phyloP scores from a whole-genome alignment of 768 basidiomycete species.

The Agrocybe pediades region DNA sequence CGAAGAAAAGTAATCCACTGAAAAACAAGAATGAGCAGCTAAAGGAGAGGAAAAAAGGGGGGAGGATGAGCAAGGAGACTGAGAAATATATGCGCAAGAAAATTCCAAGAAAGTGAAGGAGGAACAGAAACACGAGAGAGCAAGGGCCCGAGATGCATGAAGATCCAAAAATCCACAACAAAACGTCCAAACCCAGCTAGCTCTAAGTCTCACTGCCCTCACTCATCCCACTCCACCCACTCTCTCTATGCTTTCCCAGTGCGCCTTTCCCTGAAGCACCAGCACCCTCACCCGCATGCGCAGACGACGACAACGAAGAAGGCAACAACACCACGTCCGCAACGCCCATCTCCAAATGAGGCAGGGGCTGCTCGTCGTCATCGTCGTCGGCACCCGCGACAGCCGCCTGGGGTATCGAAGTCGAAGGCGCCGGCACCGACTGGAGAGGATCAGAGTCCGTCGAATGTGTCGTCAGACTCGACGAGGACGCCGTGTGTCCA shows the following conservation, averaged over 20 bases:
- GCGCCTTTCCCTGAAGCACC: not conserved
- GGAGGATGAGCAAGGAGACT: not conserved
- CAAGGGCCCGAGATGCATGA: not conserved
- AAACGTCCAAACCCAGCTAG: not conserved
- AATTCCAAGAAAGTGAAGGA: not conserved
- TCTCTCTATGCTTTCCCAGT: not conserved
- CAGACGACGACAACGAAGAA: not conserved
- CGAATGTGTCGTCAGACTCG: not conserved
- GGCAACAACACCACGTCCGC: conserved; percentile 25
- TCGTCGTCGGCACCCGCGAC: not conserved
- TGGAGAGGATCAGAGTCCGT: not conserved
- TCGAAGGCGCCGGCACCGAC: not conserved
- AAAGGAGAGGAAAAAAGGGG: too few species aligned
- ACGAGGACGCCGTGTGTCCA: not conserved
- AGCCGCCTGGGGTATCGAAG: not conserved
- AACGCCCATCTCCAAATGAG: conserved; percentile 33
- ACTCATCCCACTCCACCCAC: not conserved
- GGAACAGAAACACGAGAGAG: not conserved
- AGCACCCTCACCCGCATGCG: not conserved
- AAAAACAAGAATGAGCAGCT: too few species aligned
- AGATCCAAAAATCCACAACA: not conserved
- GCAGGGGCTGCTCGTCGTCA: conserved; percentile 24
- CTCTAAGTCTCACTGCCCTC: not conserved
- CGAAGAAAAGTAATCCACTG: too few species aligned
- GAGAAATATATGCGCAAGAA: not conserved